A percentile compares a stretch with the other conserved stretches of the same genome.
phyloP scores from a whole-genome alignment of 345 rosid species.

The Ceriops zippeliana region DNA sequence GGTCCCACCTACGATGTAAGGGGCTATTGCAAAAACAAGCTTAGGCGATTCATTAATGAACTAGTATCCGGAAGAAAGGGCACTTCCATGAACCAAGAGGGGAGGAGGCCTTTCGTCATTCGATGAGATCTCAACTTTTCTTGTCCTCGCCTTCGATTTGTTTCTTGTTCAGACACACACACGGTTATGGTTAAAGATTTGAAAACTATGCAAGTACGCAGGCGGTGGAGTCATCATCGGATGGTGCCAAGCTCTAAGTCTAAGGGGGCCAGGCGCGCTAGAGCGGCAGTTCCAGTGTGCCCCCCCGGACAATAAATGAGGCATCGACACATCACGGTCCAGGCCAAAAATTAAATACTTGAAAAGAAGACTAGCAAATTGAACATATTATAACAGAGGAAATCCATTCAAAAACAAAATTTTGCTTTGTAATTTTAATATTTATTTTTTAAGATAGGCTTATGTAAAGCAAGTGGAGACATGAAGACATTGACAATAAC shows the following conservation, averaged over 20 bases:
- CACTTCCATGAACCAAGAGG: slow-evolving; percentile 12
- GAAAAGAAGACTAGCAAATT: background rate
- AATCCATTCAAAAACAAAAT: background rate
- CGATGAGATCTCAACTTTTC: slow-evolving; percentile 12
- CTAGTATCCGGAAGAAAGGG: background rate
- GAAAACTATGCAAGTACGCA: too few relatives aligned
- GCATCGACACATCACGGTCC: background rate
- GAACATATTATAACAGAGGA: background rate
- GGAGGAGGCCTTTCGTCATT: background rate
- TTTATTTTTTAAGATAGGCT: background rate
- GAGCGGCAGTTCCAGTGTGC: slow-evolving; percentile 4
- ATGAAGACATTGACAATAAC: slow-evolving; percentile 4
- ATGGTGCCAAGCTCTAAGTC: background rate
- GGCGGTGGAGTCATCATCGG: too few relatives aligned
- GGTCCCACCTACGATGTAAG: too few relatives aligned
- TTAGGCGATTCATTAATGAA: background rate
- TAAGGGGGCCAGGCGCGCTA: background rate
- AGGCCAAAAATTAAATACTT: slow-evolving; percentile 7
- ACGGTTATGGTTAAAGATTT: too few relatives aligned
- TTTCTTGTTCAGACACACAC: background rate
- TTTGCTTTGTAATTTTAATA: background rate
- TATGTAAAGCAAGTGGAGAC: background rate
- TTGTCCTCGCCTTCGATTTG: slow-evolving; percentile 19
- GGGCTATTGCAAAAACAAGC: too few relatives aligned
- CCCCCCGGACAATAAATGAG: background rate